Base-by-base conservation (phyloP, 305 asterid genomes). In the Rubia peregrina region DNA sequence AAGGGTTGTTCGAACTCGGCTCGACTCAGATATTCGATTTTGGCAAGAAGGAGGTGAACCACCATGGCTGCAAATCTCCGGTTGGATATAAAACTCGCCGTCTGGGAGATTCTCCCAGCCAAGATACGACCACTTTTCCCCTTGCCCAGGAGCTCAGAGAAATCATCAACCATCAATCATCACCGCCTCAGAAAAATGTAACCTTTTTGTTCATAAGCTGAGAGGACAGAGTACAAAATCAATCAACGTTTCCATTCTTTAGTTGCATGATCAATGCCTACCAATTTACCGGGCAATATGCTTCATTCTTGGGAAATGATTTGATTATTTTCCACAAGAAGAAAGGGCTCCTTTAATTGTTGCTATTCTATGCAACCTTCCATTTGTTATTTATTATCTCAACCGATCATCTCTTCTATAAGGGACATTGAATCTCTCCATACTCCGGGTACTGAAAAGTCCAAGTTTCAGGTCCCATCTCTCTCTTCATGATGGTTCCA, bases 391-490 rank as follows among this genome's bases (percentile, higher is more conserved):
- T 51, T 46, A 21, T 48, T 44, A 38, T 61, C 79, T 48, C 68
- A 70, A 65, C 69, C 46, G 66, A 26, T 38, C 43, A 60, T 63
- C 69, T 60, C 80, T 36, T 36, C 1, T 43, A 43, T 65, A 72
- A 53, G 73, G 42, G 73, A 38, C 73, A 65, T 68, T 70, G 78
- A 75, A 69, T 75, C 78, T 75, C 77, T 68, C 70, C 46, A 40
- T 30, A 74, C 71, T 66, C 76, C 79, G 81, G 81, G 79, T 70
- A 69, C 69, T 79, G 82, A 78, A 75, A 75, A 75, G 78, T 79
- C 80, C 82, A 77, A 76, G 82, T 75, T 75, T 75, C 74, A 74
- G 72, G 74, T 65, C 72, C 75, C 77, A 51, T 71, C 75, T 64
- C 84, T 71, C 73, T 68, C 84, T 69, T 74, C 81, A 65, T 77